phyloP scores from a whole-genome alignment of 1,284 basidiomycete species.

The Heimioporus punctisporus region DNA sequence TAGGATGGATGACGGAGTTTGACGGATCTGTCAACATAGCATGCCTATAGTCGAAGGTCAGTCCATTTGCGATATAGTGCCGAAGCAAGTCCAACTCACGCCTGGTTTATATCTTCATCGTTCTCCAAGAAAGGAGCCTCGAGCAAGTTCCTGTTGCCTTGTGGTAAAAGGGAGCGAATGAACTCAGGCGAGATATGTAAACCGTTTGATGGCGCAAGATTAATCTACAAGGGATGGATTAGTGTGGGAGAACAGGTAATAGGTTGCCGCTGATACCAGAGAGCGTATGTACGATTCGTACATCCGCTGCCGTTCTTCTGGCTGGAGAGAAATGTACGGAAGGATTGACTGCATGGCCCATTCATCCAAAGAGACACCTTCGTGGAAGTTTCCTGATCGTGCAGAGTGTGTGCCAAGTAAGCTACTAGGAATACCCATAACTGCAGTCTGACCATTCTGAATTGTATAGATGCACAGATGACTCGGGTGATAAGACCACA shows the following conservation, averaged over 20 bases:
- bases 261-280: not conserved
- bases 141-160: not conserved
- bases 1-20: not conserved
- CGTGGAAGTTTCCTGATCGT: too few relatives aligned
- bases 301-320: not conserved
- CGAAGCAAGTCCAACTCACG: not conserved
- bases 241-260: too few relatives aligned
- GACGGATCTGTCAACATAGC: not conserved
- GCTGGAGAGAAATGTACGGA: not conserved
- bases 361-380: not conserved
- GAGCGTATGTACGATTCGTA: not conserved
- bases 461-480: too few relatives aligned
- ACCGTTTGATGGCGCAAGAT: not conserved
- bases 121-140: too few relatives aligned
- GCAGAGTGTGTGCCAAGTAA: too few relatives aligned
- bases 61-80: too few relatives aligned
- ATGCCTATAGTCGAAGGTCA: not conserved
- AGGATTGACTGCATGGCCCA: not conserved
- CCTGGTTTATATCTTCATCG: not conserved
- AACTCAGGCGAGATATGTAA: not conserved
- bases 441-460: too few relatives aligned
- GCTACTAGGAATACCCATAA: too few relatives aligned
- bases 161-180: not conserved
- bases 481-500: too few relatives aligned
- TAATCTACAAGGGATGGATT: not conserved